Percentiles rank a stretch among this genome's conserved stretches.
phyloP scores from a whole-genome alignment of 2,329 filamentous ascomycete genomes.

The Epichloe festucae region DNA sequence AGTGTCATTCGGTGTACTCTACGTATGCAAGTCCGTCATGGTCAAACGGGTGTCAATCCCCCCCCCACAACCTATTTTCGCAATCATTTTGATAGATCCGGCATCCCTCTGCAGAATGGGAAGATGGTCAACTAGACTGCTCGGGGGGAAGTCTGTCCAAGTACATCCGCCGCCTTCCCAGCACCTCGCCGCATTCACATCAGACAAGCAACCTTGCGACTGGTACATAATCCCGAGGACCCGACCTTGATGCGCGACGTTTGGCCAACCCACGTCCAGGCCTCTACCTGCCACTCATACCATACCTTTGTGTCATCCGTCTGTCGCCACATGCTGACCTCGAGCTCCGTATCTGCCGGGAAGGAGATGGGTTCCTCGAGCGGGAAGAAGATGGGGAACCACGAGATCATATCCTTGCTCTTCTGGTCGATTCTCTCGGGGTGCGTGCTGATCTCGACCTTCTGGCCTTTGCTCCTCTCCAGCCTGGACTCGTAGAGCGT shows the following conservation, averaged over 20 bases:
- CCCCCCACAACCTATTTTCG: no score
- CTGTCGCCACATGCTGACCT: constrained; percentile 90
- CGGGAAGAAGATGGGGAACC: constrained; percentile 98
- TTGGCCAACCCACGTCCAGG: constrained; percentile 53
- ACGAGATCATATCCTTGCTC: constrained; percentile 96
- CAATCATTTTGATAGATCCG: no score
- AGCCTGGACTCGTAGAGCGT: constrained; percentile 62
- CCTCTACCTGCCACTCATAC: constrained; percentile 97
- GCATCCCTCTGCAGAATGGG: no score
- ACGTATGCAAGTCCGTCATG: neutral
- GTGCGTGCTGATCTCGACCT: constrained; percentile 81
- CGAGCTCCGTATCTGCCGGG: constrained; percentile 71
- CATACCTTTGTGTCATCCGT: constrained; percentile 93
- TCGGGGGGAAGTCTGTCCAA: no score
- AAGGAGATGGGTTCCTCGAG: constrained; percentile 82
- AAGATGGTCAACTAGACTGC: no score
- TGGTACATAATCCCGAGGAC: constrained; percentile 54
- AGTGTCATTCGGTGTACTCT: no score
- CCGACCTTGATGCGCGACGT: constrained; percentile 51
- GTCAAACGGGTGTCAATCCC: no score
- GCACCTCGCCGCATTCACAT: constrained; percentile 36
- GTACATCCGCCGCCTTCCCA: no score
- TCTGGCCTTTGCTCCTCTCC: constrained; percentile 24
- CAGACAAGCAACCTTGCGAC: constrained; percentile 55
- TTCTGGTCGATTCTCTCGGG: constrained; percentile 85